Evolutionary conservation across 1,284 basidiomycete genomes (phyloP).

Genomic region (Fomitiporia mediterranea): DNA sequence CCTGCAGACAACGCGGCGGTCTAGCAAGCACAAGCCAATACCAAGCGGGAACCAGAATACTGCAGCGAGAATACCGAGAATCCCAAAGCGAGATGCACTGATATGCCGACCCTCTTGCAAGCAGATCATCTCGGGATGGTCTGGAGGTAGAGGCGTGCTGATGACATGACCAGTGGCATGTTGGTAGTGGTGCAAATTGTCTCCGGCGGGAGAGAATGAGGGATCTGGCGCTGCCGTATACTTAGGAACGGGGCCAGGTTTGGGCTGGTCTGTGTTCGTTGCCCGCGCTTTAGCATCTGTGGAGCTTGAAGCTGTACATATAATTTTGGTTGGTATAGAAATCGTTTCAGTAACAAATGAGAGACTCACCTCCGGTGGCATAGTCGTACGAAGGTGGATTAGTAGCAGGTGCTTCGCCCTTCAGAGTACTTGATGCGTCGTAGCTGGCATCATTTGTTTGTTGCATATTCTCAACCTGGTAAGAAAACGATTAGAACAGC

Average conservation of each 20-base stretch:
- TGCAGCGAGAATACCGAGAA: slow-evolving; percentile 64
- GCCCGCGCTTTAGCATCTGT: too few species aligned
- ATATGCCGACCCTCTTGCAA: slow-evolving; percentile 65
- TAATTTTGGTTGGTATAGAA: too few species aligned
- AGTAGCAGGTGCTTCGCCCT: background rate
- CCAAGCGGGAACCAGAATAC: slow-evolving; percentile 81
- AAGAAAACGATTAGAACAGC: background rate
- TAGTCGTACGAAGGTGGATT: slow-evolving; percentile 16
- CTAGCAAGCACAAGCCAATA: slow-evolving; percentile 67
- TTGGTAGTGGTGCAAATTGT: too few species aligned
- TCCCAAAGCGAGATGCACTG: slow-evolving; percentile 45
- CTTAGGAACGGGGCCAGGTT: background rate
- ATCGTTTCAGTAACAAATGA: too few species aligned
- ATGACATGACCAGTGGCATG: slow-evolving; percentile 44
- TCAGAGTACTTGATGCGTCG: background rate
- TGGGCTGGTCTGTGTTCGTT: background rate
- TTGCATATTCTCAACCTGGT: background rate
- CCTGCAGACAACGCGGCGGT: slow-evolving; percentile 58
- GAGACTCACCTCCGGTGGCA: slow-evolving; percentile 9
- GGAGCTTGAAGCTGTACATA: background rate
- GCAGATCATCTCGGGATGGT: slow-evolving; percentile 77
- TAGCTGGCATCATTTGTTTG: background rate
- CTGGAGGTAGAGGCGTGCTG: slow-evolving; percentile 56
- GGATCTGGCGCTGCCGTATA: background rate
- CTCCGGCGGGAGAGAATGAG: too few species aligned